These are phyloP conservation scores for Amphibolis antarctica DNA, from an alignment of 106 monocot species.

Conservation along the genomic window DNA sequence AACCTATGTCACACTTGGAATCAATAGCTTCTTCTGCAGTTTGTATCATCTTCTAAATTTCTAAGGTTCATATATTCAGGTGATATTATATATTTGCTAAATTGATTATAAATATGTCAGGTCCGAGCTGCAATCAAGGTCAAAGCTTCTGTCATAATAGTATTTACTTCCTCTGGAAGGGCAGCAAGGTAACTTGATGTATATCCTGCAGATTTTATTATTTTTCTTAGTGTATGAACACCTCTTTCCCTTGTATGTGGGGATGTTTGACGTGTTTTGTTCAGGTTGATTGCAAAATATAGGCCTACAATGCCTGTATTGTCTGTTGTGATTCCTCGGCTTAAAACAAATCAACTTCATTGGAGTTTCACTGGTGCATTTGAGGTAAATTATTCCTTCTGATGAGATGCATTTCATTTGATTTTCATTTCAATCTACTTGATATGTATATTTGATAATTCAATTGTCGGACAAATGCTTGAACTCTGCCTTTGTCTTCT, in stretches of 20 bases:
- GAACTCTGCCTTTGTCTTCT: too few species aligned
- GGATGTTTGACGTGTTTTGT: too few species aligned
- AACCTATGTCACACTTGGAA: slow-evolving; percentile 96
- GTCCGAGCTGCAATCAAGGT: slow-evolving; percentile 24
- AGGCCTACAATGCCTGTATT: slow-evolving; percentile 25
- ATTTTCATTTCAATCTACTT: too few species aligned
- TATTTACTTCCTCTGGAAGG: slow-evolving; percentile 26
- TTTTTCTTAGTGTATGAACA: neutral
- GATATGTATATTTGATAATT: too few species aligned
- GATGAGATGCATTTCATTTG: too few species aligned
- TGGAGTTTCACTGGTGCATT: slow-evolving; percentile 32
- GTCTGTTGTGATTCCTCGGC: slow-evolving; percentile 26
- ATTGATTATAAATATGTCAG: slow-evolving; percentile 3
- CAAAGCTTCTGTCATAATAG: slow-evolving; percentile 25
- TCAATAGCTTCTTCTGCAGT: slow-evolving; percentile 97
- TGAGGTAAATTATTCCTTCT: too few species aligned
- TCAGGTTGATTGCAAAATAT: slow-evolving; percentile 25
- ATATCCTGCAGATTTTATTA: neutral
- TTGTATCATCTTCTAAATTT: slow-evolving; percentile 8
- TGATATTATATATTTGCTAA: too few species aligned
- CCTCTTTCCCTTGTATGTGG: neutral
- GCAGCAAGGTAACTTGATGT: slow-evolving; percentile 20
- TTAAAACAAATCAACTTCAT: slow-evolving; percentile 22
- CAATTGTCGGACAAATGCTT: too few species aligned
- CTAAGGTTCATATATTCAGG: too few species aligned